Conservation (phyloP, 2,329 filamentous ascomycete genomes). For the Xylariaceae sp. region DNA sequence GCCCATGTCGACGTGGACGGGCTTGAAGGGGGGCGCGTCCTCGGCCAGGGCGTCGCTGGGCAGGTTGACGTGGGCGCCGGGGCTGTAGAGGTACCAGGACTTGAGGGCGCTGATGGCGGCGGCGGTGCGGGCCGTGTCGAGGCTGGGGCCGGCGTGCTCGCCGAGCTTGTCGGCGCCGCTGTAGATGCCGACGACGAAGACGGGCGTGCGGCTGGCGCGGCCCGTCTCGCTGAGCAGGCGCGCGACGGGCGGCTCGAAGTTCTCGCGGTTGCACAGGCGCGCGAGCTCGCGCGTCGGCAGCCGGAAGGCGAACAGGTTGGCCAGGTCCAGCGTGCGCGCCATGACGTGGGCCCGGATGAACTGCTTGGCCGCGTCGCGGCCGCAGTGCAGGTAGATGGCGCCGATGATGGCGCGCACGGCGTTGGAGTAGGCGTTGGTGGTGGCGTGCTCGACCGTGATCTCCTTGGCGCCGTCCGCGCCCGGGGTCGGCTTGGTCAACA, state of each 20-base stretch:
- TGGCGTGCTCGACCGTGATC: slow-evolving; percentile 13
- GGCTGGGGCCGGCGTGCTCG: slow-evolving; percentile 73
- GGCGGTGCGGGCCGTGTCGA: slow-evolving; percentile 69
- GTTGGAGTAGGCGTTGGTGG: slow-evolving; percentile 51
- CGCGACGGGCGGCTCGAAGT: slow-evolving; percentile 80
- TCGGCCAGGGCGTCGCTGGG: slow-evolving; percentile 63
- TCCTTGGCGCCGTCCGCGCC: slow-evolving; percentile 16
- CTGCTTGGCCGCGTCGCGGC: slow-evolving; percentile 66
- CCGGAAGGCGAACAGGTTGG: slow-evolving; percentile 74
- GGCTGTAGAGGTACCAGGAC: slow-evolving; percentile 94
- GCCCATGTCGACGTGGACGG: slow-evolving; percentile 61
- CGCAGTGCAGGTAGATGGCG: slow-evolving; percentile 77
- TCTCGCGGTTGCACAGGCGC: slow-evolving; percentile 77
- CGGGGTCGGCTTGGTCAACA: slow-evolving; percentile 21
- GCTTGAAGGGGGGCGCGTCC: slow-evolving; percentile 55
- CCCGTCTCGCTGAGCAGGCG: slow-evolving; percentile 88
- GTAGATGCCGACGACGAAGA: slow-evolving; percentile 91
- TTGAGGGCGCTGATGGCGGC: slow-evolving; percentile 83
- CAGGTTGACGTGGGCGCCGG: slow-evolving; percentile 54
- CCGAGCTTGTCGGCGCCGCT: slow-evolving; percentile 86
- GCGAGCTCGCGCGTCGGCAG: slow-evolving; percentile 77
- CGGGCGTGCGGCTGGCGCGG: slow-evolving; percentile 72
- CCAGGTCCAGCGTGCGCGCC: slow-evolving; percentile 67
- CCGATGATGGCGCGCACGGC: slow-evolving; percentile 82
- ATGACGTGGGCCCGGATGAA: slow-evolving; percentile 84